These are phyloP conservation scores for Aphanomyces stellatus DNA, from an alignment of 352 stramenopile genomes.

Conservation along the genomic window DNA sequence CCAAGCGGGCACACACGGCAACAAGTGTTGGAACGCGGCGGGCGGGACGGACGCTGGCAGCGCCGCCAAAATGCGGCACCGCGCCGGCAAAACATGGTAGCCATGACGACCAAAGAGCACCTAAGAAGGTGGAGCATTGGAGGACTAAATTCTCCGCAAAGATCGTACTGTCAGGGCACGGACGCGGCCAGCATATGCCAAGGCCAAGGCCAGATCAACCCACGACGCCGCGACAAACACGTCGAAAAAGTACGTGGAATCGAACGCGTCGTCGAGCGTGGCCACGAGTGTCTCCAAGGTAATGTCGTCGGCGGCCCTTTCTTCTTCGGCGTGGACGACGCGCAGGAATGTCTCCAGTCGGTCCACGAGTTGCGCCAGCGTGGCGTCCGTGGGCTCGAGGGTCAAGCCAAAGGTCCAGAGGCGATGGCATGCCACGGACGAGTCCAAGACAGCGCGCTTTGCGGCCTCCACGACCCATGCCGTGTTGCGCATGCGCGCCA, in stretches of 20 bases:
- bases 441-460: not conserved
- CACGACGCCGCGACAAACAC: not conserved
- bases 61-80: not conserved
- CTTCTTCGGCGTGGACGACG: not conserved
- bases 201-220: not conserved
- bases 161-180: not conserved
- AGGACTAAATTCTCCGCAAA: too few species aligned
- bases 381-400: not conserved
- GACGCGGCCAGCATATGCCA: not conserved
- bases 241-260: not conserved
- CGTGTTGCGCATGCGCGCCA: not conserved
- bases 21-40: not conserved
- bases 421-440: not conserved
- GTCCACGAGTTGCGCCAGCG: not conserved
- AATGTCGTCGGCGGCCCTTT: not conserved
- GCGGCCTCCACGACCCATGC: not conserved
- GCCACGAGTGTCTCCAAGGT: not conserved
- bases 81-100: not conserved
- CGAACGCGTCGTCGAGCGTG: not conserved
- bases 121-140: too few species aligned
- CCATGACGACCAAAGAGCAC: not conserved
- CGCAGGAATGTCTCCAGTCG: slow-evolving; percentile 8
- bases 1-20: not conserved
- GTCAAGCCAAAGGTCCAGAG: slow-evolving; percentile 11
- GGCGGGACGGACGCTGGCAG: not conserved